These are phyloP conservation scores for Phytomonas serpens DNA, from an alignment of 208 protist species.

Conservation along the genomic window DNA sequence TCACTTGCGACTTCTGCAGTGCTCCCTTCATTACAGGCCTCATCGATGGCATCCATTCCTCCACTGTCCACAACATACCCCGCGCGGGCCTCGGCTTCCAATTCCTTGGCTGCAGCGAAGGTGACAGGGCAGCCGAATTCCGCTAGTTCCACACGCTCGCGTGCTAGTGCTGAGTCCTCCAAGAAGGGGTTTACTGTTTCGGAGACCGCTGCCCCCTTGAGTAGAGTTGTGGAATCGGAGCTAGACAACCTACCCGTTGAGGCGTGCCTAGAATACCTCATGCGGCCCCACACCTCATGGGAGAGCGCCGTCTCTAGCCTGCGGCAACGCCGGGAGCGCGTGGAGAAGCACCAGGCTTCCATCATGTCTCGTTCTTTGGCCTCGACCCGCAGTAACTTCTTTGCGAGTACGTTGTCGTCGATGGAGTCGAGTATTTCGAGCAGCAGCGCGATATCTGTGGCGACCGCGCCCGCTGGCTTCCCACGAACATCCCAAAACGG, in stretches of 20 bases:
- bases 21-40: too few relatives aligned
- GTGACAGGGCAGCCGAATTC: background rate
- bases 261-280: slow-evolving; percentile 81
- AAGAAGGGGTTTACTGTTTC: background rate
- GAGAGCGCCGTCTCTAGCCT: slow-evolving; percentile 42
- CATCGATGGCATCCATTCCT: too few relatives aligned
- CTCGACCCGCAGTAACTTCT: slow-evolving; percentile 27
- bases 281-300: slow-evolving; percentile 82
- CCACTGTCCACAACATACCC: too few relatives aligned
- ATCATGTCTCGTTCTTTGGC: slow-evolving; percentile 43
- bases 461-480: slow-evolving; percentile 27
- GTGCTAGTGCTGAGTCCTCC: background rate
- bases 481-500: slow-evolving; percentile 23
- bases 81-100: background rate
- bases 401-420: slow-evolving; percentile 20
- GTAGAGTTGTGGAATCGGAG: slow-evolving; percentile 23
- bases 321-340: slow-evolving; percentile 25
- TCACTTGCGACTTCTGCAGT: background rate
- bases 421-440: slow-evolving; percentile 15
- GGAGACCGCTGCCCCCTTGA: background rate
- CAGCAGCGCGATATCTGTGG: slow-evolving; percentile 19
- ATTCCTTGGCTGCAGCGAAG: background rate
- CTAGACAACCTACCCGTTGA: slow-evolving; percentile 68
- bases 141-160: background rate
- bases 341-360: slow-evolving; percentile 32